Evolutionary conservation across 2,329 filamentous ascomycete species (phyloP), one percentile per base, ranked within the genome.

Genomic region (Calonectria pteridis): DNA sequence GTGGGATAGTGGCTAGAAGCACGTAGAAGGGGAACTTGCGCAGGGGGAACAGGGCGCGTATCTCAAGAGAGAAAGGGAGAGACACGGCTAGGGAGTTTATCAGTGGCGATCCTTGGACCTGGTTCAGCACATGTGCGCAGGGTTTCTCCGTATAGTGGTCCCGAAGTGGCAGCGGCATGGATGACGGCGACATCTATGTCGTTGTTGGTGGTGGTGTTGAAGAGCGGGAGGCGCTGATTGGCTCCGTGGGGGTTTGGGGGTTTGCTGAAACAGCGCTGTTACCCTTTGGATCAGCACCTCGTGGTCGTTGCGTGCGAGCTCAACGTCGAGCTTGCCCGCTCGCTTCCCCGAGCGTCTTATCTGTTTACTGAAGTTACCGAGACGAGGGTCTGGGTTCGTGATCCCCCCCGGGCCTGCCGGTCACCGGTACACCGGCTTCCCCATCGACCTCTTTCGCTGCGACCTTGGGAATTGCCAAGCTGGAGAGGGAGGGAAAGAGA

Each of bases 391-490:
- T 50, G 40, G 43, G 63, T 50, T 66, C n/a, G 28, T 66, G 29
- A 66, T 66, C 31, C 28, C n/a, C 58, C 63, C 67, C 40, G 51
- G 28, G 28, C 20, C 37, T 31, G 53, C 59, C 51, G 63, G 69
- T 62, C 69, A 71, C 63, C 53, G 63, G 69, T 58, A 49, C 62
- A 49, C 63, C 69, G 69, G 40, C 35, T 43, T 62, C 63, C 14
- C 23, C 51, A 40, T 59, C 29, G 55, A 43, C 28, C 40, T 67
- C 33, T 49, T 33, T 51, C 46, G 33, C 11, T 51, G 14, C 14
- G 31, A 43, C 26, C 14, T 37, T 58, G 59, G 59, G 37, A 43
- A 43, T 64, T 49, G 33, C 20, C 49, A 33, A 16, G 29, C 14
- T 49, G 37, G 29, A 20, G 59, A 46, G 29, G 10, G 23, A 31